Conservation (phyloP, 257 asterid genomes). For the Phtheirospermum japonicum region DNA sequence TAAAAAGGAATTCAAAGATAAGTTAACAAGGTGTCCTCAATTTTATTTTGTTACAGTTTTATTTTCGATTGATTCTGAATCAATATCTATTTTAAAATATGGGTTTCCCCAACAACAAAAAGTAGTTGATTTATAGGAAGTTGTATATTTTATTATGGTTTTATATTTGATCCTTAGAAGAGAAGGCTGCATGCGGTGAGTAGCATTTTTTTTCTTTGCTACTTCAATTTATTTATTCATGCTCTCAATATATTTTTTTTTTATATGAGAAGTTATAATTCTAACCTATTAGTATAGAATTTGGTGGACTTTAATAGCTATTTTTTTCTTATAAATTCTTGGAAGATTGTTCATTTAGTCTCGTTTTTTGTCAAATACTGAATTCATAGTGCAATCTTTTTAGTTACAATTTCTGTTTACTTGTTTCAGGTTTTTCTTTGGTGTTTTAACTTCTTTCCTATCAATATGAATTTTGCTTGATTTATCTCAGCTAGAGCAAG, state of each 20-base stretch:
- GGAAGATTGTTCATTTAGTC: background rate
- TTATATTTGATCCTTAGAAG: background rate
- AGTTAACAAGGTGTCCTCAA: too few relatives aligned
- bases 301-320: background rate
- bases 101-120: background rate
- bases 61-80: too few relatives aligned
- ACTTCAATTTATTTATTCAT: background rate
- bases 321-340: background rate
- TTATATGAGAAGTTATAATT: background rate
- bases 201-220: background rate
- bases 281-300: background rate
- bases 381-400: too few relatives aligned
- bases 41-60: too few relatives aligned
- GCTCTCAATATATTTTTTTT: background rate
- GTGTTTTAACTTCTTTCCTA: background rate
- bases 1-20: too few relatives aligned
- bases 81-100: background rate
- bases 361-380: background rate
- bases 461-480: background rate
- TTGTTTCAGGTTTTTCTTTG: background rate
- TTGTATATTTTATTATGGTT: background rate
- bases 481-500: slow-evolving; percentile 9
- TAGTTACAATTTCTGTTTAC: background rate
- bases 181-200: background rate
- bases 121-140: background rate